Evolutionary conservation across 768 basidiomycete genomes (phyloP).

Genomic region (Tulasnella calospora): DNA sequence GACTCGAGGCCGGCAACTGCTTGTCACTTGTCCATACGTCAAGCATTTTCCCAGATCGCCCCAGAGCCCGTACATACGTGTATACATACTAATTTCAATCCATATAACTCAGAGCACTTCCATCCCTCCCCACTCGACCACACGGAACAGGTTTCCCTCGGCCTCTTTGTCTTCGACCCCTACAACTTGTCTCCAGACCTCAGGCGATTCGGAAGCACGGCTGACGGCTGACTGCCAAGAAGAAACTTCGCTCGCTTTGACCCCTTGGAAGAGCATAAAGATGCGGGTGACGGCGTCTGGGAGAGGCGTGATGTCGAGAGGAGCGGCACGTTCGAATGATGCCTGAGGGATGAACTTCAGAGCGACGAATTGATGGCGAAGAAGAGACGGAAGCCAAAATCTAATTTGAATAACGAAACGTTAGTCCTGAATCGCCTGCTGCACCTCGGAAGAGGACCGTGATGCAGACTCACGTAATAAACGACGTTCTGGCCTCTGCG

Average conservation of each 20-base stretch:
- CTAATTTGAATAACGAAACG: constrained; percentile 25
- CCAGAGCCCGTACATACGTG: neutral
- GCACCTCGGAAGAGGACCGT: neutral
- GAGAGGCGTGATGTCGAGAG: constrained; percentile 38
- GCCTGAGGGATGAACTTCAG: constrained; percentile 47
- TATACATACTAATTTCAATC: neutral
- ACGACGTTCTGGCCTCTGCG: constrained; percentile 44
- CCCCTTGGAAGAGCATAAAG: constrained; percentile 48
- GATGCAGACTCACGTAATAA: constrained; percentile 43
- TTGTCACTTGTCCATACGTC: neutral
- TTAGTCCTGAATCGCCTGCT: too few relatives aligned
- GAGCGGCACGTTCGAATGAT: constrained; percentile 42
- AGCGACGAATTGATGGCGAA: constrained; percentile 42
- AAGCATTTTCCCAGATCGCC: neutral
- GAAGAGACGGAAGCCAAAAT: constrained; percentile 46
- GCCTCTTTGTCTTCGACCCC: neutral
- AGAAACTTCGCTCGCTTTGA: constrained; percentile 31
- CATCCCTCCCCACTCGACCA: constrained; percentile 28
- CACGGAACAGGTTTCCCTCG: neutral
- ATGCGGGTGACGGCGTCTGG: constrained; percentile 46
- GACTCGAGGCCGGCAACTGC: too few relatives aligned
- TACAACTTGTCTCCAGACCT: neutral
- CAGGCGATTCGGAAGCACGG: neutral
- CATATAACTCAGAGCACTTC: neutral
- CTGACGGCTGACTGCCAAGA: neutral